These are phyloP conservation scores for Nicotiana paniculata DNA, from an alignment of 257 asterid species.

Conservation along the genomic window DNA sequence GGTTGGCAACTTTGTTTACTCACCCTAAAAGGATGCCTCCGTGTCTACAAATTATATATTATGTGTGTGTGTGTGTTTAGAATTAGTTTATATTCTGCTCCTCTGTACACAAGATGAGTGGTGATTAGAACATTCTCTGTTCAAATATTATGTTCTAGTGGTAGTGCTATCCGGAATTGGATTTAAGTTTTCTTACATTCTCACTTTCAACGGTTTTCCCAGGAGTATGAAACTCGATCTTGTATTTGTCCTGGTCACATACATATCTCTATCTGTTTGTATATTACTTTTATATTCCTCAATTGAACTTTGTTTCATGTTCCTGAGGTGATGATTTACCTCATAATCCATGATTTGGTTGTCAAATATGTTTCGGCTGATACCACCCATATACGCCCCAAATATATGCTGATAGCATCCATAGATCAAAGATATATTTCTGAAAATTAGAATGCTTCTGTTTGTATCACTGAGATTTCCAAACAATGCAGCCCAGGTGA, in stretches of 20 bases:
- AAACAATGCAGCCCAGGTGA: conserved; percentile 69
- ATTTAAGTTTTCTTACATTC: neutral
- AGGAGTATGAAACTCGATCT: neutral
- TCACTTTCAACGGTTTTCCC: neutral
- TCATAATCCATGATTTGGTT: neutral
- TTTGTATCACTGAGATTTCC: conserved; percentile 22
- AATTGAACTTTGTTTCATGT: neutral
- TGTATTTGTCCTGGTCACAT: neutral
- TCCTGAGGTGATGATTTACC: neutral
- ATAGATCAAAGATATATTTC: neutral
- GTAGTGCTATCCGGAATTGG: neutral
- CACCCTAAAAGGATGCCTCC: neutral
- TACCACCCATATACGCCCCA: neutral
- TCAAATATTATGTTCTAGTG: too few relatives aligned
- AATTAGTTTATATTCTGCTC: too few relatives aligned
- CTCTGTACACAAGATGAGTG: too few relatives aligned
- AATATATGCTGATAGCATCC: neutral
- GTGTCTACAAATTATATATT: neutral
- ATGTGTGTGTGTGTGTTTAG: neutral
- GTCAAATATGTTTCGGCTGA: neutral
- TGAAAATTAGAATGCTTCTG: neutral
- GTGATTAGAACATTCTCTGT: too few relatives aligned
- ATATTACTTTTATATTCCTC: neutral
- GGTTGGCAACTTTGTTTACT: conserved; percentile 31
- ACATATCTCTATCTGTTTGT: neutral